Percentiles rank a stretch among this genome's conserved stretches.
Evolutionary conservation across 306 rosid species (phyloP).

Genomic region (Fragaria ananassa): DNA sequence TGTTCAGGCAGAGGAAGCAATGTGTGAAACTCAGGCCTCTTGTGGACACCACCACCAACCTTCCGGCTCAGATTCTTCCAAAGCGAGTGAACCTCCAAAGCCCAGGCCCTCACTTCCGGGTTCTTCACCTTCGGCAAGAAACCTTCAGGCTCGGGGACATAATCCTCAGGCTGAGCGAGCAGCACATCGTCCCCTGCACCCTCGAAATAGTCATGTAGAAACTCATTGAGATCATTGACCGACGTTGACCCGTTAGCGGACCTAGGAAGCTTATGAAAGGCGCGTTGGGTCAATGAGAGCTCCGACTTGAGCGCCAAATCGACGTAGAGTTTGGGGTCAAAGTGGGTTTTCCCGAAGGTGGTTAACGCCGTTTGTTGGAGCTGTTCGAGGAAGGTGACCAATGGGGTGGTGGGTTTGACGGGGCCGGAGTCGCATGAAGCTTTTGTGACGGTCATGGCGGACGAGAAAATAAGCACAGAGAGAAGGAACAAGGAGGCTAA

Average conservation of each 20-base stretch:
- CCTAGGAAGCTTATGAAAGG: slow-evolving; percentile 43
- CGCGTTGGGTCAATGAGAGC: slow-evolving; percentile 37
- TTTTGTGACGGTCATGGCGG: slow-evolving; percentile 10
- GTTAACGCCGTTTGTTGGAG: slow-evolving; percentile 52
- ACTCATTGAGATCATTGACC: slow-evolving; percentile 34
- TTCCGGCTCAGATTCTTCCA: slow-evolving; percentile 76
- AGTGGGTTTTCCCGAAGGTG: slow-evolving; percentile 36
- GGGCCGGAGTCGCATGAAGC: slow-evolving; percentile 19
- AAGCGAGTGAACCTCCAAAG: slow-evolving; percentile 59
- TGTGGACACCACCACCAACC: slow-evolving; percentile 34
- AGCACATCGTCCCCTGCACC: slow-evolving; percentile 71
- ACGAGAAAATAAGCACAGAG: not conserved
- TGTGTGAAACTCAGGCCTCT: slow-evolving; percentile 56
- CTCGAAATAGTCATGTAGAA: slow-evolving; percentile 34
- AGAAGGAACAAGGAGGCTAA: not conserved
- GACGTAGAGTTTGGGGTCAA: slow-evolving; percentile 74
- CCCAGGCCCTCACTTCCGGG: slow-evolving; percentile 66
- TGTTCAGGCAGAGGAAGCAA: slow-evolving; percentile 59
- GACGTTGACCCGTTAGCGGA: slow-evolving; percentile 34
- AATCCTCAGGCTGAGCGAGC: slow-evolving; percentile 56
- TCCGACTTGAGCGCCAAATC: slow-evolving; percentile 59
- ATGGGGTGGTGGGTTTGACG: slow-evolving; percentile 42
- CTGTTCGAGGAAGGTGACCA: slow-evolving; percentile 55
- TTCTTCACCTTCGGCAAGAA: slow-evolving; percentile 66
- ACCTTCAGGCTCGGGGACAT: slow-evolving; percentile 46